Base-by-base conservation (phyloP, 768 basidiomycete genomes). In the Boletus rufocinnamomeus region DNA sequence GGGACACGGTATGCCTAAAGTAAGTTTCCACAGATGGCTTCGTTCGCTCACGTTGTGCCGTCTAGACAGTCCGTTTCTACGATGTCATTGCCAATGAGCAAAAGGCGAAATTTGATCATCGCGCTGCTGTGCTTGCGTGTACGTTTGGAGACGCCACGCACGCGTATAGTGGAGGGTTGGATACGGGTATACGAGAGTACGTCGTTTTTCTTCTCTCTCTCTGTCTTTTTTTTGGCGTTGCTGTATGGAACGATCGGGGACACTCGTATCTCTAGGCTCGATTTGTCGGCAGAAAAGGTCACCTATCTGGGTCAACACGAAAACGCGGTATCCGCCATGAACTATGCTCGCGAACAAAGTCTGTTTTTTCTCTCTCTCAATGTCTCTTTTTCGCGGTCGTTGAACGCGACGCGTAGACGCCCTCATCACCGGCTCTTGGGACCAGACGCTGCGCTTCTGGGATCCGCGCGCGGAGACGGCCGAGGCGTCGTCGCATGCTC, bases 361-460 rank as follows among this genome's bases (percentile, higher is more conserved):
- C 32, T 28, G 85, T 77, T 11, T 45, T 17, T 3, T 37, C 34
- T 43, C 55, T 11, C n/a, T 21, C 40, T 21, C 14, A n/a, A n/a
- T n/a, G n/a, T n/a, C n/a, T n/a, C n/a, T n/a, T 23, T 21, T 21
- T 9, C 25, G 38, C 30, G 10, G 34, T 10, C 9, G 44, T 35
- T 13, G 50, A 9, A 49, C 41, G 47, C 25, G 47, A 23, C 40
- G 13, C 50, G 6, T 64, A 95, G 93, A 90, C 65, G 60, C 75
- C 1, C 77, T 98, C 27, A 81, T 98, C 46, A 89, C 93, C 0
- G 93, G 90, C 13, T 95, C 94, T 17, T 98, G 95, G 94, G 95
- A 98, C 70, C 84, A 88, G 49, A 89, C 92, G 0, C 68, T 98
- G 27, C 88, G 88, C 13, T 84, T 95, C 67, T 97, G 93, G 88